phyloP scores from a whole-genome alignment of 192 early-diverging fungal species.

The Entomortierella beljakovae region DNA sequence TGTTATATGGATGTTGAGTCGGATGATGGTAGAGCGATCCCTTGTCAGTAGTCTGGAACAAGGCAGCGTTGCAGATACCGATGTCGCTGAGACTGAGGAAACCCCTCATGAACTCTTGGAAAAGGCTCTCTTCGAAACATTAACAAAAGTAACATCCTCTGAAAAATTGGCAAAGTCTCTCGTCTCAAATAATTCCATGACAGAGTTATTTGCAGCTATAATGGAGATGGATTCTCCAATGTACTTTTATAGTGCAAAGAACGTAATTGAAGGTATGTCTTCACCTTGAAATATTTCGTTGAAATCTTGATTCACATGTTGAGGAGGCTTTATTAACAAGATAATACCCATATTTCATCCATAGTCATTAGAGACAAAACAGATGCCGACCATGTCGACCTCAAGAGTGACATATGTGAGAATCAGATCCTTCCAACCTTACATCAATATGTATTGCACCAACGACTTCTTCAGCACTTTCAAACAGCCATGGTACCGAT shows the following conservation, averaged over 20 bases:
- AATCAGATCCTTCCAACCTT: conserved; percentile 20
- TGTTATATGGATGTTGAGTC: conserved; percentile 33
- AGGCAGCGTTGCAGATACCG: neutral
- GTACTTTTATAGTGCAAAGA: conserved; percentile 18
- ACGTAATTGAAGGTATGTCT: conserved; percentile 10
- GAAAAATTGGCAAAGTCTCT: conserved; percentile 18
- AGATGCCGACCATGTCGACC: neutral
- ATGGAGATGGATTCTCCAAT: conserved; percentile 31
- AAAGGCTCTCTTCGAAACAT: conserved; percentile 13
- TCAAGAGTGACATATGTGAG: neutral
- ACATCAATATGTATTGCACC: conserved; percentile 14
- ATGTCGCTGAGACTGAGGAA: neutral
- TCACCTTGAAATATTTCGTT: no score
- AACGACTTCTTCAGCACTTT: conserved; percentile 23
- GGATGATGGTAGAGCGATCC: conserved; percentile 45
- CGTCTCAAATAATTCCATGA: conserved; percentile 42
- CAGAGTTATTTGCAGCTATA: conserved; percentile 40
- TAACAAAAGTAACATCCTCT: conserved; percentile 15
- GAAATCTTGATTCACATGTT: no score
- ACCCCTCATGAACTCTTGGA: conserved; percentile 12
- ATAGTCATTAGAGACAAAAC: neutral
- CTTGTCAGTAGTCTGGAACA: conserved; percentile 4
- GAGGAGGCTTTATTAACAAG: no score
- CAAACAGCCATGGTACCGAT: conserved; percentile 9
- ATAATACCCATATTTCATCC: no score